These are phyloP conservation scores for Acacia confusa DNA, from an alignment of 306 rosid species.

Conservation along the genomic window DNA sequence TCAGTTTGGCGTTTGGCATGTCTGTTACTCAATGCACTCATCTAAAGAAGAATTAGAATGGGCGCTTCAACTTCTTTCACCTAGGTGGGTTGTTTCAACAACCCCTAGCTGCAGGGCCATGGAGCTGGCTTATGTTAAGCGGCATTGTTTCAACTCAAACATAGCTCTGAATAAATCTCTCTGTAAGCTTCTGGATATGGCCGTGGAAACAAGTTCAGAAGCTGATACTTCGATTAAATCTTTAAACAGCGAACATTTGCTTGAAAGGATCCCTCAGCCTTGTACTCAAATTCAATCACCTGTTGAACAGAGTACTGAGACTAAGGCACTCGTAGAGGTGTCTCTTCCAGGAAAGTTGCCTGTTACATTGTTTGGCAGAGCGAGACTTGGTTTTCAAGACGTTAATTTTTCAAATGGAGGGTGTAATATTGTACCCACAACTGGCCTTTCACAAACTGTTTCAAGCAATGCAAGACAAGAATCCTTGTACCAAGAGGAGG, in stretches of 20 bases:
- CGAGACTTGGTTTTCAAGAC: constrained; percentile 58
- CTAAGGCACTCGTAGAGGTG: constrained; percentile 30
- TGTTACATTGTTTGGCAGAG: constrained; percentile 76
- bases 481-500: constrained; percentile 31
- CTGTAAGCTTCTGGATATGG: constrained; percentile 63
- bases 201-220: constrained; percentile 36
- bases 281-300: constrained; percentile 40
- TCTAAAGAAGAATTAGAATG: constrained; percentile 83
- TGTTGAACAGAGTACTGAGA: constrained; percentile 33
- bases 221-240: constrained; percentile 33
- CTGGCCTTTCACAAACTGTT: constrained; percentile 34
- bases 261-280: constrained; percentile 43
- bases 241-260: constrained; percentile 29
- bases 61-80: constrained; percentile 76
- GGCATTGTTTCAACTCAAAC: constrained; percentile 51
- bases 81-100: constrained; percentile 90
- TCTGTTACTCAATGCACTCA: constrained; percentile 81
- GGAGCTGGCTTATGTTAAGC: constrained; percentile 70
- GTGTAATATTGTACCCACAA: constrained; percentile 26
- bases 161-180: constrained; percentile 42
- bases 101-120: constrained; percentile 76
- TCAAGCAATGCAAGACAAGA: constrained; percentile 29
- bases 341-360: constrained; percentile 49
- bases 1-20: constrained; percentile 84
- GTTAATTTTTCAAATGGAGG: constrained; percentile 34